These are phyloP conservation scores for Diutina pseudorugosa DNA, from an alignment of 1,139 yeast genomes.

Conservation along the genomic window DNA sequence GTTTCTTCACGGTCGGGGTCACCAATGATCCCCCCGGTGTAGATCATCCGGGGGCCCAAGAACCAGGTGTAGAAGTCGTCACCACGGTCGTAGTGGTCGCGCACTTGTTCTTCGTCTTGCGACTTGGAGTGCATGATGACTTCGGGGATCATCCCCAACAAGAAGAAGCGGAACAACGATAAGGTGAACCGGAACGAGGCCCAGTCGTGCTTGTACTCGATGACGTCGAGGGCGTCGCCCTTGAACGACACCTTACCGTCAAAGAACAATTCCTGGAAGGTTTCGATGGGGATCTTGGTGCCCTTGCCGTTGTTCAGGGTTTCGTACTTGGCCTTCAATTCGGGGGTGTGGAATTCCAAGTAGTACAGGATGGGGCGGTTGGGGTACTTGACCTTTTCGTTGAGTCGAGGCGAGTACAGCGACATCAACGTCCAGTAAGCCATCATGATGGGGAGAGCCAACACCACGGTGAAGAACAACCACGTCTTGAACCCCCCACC, in stretches of 20 bases:
- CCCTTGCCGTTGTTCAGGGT: slow-evolving; percentile 37
- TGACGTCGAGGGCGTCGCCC: slow-evolving; percentile 74
- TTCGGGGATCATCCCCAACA: slow-evolving; percentile 87
- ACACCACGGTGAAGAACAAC: slow-evolving; percentile 39
- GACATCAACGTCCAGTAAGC: slow-evolving; percentile 76
- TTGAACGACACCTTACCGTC: slow-evolving; percentile 77
- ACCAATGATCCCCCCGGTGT: slow-evolving; percentile 75
- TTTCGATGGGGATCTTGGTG: slow-evolving; percentile 81
- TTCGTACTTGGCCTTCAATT: slow-evolving; percentile 56
- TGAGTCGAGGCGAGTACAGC: slow-evolving; percentile 68
- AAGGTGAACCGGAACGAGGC: slow-evolving; percentile 70
- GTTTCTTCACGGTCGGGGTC: slow-evolving; percentile 66
- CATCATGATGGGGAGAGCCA: slow-evolving; percentile 60
- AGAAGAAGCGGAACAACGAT: slow-evolving; percentile 67
- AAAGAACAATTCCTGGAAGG: slow-evolving; percentile 82
- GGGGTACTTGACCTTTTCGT: slow-evolving; percentile 68
- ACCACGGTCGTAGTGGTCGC: slow-evolving; percentile 94
- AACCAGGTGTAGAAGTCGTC: slow-evolving; percentile 93
- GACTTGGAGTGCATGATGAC: slow-evolving; percentile 85
- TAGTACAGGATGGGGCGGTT: slow-evolving; percentile 69
- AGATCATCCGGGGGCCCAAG: slow-evolving; percentile 89
- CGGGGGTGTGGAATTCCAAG: slow-evolving; percentile 71
- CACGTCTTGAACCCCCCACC: slow-evolving; percentile 70
- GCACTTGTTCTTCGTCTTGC: slow-evolving; percentile 93
- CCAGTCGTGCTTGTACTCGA: slow-evolving; percentile 91